Evolutionary conservation across 306 rosid genomes (phyloP), one percentile per base, ranked within the genome.

Genomic region (Clitoria ternatea): DNA sequence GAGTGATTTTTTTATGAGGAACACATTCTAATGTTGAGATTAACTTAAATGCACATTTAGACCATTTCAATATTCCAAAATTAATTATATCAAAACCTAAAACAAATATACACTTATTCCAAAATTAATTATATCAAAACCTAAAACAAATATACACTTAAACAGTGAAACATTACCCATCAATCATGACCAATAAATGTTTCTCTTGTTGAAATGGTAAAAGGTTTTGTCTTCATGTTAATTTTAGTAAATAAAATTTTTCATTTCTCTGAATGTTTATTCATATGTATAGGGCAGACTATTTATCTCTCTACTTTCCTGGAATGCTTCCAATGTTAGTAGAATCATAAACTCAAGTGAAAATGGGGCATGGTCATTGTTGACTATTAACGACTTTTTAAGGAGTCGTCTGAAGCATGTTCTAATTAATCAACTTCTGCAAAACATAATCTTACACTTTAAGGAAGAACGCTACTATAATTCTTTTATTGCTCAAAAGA

Each of bases 401-500:
- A 39, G 49, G 19, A 59, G 36, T 43, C 7, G 5, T 67, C 6
- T 76, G 75, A 53, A 76, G 57, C 75, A n/a, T 56, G 35, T 60
- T 14, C 23, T 32, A 32, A 59, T 39, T 37, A 77, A 50, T 52
- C 60, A 67, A 40, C 37, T 48, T 66, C 7, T 43, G 36, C 15
- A 24, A 2, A 69, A 68, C 39, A 69, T 40, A 79, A 13, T 56
- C 79, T 59, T 67, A 18, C 43, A 35, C 20, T 50, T 30, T 4
- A 52, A 52, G 72, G 11, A 19, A 15, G 39, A 49, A 36, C 40
- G 50, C 27, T 35, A 53, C 18, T 6, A 52, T 2, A 30, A 47
- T 43, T 24, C 47, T 57, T 81, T 66, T 65, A 65, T 80, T 75
- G 54, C 66, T 23, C 37, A 19, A 36, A 64, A 69, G 50, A 33